Conservation (phyloP, 106 monocot genomes). For the Dendrobium chrysotoxum region DNA sequence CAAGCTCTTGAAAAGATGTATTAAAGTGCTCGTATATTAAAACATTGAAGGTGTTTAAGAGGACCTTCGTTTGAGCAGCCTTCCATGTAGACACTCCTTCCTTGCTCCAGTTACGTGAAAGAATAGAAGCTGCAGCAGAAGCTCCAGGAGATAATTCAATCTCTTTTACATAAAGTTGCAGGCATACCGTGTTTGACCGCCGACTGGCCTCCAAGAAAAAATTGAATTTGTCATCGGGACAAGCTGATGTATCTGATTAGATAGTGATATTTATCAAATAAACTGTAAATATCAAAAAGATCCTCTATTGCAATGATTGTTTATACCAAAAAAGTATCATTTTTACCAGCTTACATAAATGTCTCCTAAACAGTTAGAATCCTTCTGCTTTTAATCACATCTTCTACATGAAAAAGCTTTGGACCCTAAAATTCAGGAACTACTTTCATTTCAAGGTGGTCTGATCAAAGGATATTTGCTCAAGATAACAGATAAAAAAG, state of each 20-base stretch:
- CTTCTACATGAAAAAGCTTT: too few relatives aligned
- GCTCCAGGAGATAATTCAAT: constrained; percentile 59
- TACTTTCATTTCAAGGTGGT: too few relatives aligned
- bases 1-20: neutral
- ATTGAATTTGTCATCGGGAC: constrained; percentile 49
- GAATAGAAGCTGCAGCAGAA: constrained; percentile 70
- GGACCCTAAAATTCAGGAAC: too few relatives aligned
- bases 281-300: neutral
- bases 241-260: constrained; percentile 52
- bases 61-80: constrained; percentile 47
- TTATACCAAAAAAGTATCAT: neutral
- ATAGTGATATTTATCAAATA: constrained; percentile 28
- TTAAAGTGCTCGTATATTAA: neutral
- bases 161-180: constrained; percentile 91
- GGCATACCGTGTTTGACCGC: constrained; percentile 71
- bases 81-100: constrained; percentile 31
- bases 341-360: neutral
- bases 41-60: neutral
- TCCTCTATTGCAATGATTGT: neutral
- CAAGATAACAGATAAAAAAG: too few relatives aligned
- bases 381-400: too few relatives aligned
- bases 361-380: neutral
- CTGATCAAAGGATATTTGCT: too few relatives aligned
- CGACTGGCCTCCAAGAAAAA: constrained; percentile 66
- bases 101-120: constrained; percentile 45